phyloP scores from a whole-genome alignment of 345 rosid species.

The Lepidium africanum region DNA sequence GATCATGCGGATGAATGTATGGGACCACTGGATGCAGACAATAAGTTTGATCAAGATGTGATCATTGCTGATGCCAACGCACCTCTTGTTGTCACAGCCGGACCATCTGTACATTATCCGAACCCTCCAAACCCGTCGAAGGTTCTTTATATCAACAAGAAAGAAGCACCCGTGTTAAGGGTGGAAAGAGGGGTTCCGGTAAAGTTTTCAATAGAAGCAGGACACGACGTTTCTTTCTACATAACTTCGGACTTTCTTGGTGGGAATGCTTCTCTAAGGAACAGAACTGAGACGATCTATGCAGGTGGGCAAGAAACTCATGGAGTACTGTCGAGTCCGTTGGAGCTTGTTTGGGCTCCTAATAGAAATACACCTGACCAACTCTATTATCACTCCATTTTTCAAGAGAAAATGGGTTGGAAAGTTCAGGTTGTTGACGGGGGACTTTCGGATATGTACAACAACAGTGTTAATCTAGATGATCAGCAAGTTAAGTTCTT shows the following conservation, averaged over 20 bases:
- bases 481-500: slow-evolving; percentile 96
- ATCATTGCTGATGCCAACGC: slow-evolving; percentile 31
- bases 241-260: slow-evolving; percentile 85
- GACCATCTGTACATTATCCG: slow-evolving; percentile 33
- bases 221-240: slow-evolving; percentile 34
- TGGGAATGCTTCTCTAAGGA: slow-evolving; percentile 84
- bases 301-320: slow-evolving; percentile 88
- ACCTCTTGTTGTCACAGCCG: slow-evolving; percentile 33
- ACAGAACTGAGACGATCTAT: slow-evolving; percentile 63
- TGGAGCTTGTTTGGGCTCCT: slow-evolving; percentile 76
- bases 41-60: slow-evolving; percentile 29
- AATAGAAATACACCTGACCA: slow-evolving; percentile 89
- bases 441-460: slow-evolving; percentile 90
- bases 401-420: slow-evolving; percentile 94
- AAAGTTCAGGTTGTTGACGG: slow-evolving; percentile 94
- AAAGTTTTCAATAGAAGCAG: slow-evolving; percentile 31
- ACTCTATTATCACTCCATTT: slow-evolving; percentile 81
- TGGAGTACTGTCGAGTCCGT: slow-evolving; percentile 73
- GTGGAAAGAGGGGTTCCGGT: slow-evolving; percentile 38
- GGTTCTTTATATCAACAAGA: slow-evolving; percentile 33
- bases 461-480: slow-evolving; percentile 76
- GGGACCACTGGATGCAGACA: slow-evolving; percentile 32
- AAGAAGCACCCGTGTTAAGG: slow-evolving; percentile 33
- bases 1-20: slow-evolving; percentile 30
- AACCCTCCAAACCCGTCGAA: slow-evolving; percentile 33